These are phyloP conservation scores for Populus trichocarpa DNA, from an alignment of 441 rosid species.

Conservation along the genomic window DNA sequence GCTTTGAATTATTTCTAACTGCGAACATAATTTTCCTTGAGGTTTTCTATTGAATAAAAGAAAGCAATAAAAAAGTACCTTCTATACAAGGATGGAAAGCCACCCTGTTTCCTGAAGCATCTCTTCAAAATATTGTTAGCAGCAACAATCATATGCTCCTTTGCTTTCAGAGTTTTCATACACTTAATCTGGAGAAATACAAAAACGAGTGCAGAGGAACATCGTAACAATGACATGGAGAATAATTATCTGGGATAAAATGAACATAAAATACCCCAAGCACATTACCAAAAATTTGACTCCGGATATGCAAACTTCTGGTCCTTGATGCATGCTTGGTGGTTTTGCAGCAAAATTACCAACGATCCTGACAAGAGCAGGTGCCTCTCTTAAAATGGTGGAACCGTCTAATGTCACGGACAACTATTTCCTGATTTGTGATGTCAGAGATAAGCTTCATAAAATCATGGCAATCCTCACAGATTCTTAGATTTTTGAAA, in stretches of 20 bases:
- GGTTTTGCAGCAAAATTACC: conserved; percentile 6
- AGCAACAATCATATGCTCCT: background rate
- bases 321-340: background rate
- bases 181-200: background rate
- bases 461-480: conserved; percentile 38
- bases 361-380: conserved; percentile 28
- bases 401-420: conserved; percentile 31
- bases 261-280: background rate
- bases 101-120: background rate
- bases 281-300: background rate
- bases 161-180: background rate
- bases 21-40: background rate
- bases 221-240: background rate
- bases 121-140: background rate
- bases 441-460: conserved; percentile 31
- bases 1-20: background rate
- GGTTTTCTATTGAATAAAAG: background rate
- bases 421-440: conserved; percentile 24
- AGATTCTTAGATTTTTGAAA: conserved; percentile 32
- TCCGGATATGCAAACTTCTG: background rate
- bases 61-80: background rate
- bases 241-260: background rate
- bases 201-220: background rate
- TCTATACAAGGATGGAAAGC: background rate
- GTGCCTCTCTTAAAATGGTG: conserved; percentile 31